phyloP scores from a whole-genome alignment of 371 early-diverging fungal species.

The Mortierella sp. region DNA sequence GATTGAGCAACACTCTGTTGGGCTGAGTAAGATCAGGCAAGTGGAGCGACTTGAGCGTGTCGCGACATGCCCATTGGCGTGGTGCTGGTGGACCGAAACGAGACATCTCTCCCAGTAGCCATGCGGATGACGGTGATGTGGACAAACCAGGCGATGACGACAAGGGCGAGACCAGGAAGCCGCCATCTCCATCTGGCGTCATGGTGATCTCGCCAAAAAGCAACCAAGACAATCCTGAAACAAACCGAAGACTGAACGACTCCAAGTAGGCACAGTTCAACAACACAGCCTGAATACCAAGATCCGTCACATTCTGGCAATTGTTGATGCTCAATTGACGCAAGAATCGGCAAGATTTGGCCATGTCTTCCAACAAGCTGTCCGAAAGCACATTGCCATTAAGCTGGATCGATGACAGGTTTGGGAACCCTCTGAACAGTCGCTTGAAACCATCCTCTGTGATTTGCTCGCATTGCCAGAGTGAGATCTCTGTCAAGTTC shows the following conservation, averaged over 20 bases:
- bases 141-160: not conserved
- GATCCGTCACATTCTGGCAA: conserved; percentile 32
- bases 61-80: conserved; percentile 32
- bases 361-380: conserved; percentile 20
- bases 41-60: conserved; percentile 22
- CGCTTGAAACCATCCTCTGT: conserved; percentile 21
- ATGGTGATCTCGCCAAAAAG: conserved; percentile 29
- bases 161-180: not conserved
- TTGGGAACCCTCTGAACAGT: conserved; percentile 21
- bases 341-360: conserved; percentile 31
- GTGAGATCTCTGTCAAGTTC: conserved; percentile 26
- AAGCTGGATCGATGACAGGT: conserved; percentile 20
- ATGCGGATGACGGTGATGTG: not conserved
- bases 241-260: conserved; percentile 20
- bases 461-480: conserved; percentile 15
- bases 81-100: not conserved
- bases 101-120: too few relatives aligned
- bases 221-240: conserved; percentile 26
- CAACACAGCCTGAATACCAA: conserved; percentile 32
- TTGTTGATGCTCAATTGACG: conserved; percentile 28
- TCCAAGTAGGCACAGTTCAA: conserved; percentile 16
- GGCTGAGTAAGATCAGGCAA: conserved; percentile 29
- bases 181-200: not conserved
- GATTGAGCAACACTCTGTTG: conserved; percentile 12
- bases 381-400: conserved; percentile 37